Evolutionary conservation across 768 basidiomycete genomes (phyloP), one percentile per base, ranked within the genome.

Genomic region (Russula earlei): DNA sequence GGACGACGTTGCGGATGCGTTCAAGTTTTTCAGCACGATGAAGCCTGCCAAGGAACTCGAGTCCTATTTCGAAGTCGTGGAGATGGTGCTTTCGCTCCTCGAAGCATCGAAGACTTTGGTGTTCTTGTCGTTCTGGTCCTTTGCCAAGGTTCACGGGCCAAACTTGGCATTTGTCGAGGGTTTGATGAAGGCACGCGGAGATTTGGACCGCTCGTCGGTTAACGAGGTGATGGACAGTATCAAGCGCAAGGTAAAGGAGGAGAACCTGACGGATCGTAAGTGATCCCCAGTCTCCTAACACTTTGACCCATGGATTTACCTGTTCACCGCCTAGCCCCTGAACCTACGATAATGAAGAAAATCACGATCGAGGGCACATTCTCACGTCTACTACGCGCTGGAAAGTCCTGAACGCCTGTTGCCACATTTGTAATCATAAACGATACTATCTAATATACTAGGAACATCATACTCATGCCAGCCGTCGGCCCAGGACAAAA

Each of bases 161-260:
- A 93, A 94, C 63, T 77, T 96, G 40, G 77, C 83, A 2, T 98
- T 96, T 65, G 86, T 96, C 29, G 95, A 98, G 67, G 81, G 84
- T 9, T 66, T 99, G 44, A 86, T 98, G 79, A 89, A 84, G 67
- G 83, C 87, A 5, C 78, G 96, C 49, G 86, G 87, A 52, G 94
- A 99, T 70, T 74, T 97, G 52, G 93, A 96, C 70, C 81, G 91
- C n/a, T 82, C 85, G 1, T 82, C 83, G 14, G 88, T 85, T 17
- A 85, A 74, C 63, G 94, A 98, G 56, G 87, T 95, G 31, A 92
- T 96, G 86, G 94, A 95, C 12, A 90, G 88, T 55, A 77, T 97
- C 62, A 89, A 86, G 68, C 79, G 91, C 47, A 97, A 93, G 69
- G 87, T 92, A 7, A 93, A 87, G 68, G 93, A 96, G 27, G 93